A percentile compares a stretch with the other conserved stretches of the same genome.
phyloP scores from a whole-genome alignment of 495 filamentous ascomycete genomes.

The Penicillium verhagenii region DNA sequence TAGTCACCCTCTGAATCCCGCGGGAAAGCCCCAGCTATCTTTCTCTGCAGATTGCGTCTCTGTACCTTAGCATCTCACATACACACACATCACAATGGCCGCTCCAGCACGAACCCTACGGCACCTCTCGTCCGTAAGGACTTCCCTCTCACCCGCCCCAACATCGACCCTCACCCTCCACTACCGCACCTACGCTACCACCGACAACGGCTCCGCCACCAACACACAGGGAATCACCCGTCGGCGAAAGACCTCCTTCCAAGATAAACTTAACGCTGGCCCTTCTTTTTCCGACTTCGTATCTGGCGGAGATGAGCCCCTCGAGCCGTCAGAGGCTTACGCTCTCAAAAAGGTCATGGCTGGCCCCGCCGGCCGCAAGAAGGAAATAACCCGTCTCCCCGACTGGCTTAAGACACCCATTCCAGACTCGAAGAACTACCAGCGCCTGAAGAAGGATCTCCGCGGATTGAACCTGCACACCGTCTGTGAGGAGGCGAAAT shows the following conservation, averaged over 20 bases:
- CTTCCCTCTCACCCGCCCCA: slow-evolving; percentile 18
- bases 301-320: slow-evolving; percentile 50
- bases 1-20: not conserved
- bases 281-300: slow-evolving; percentile 87
- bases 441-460: slow-evolving; percentile 89
- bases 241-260: slow-evolving; percentile 64
- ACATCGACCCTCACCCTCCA: slow-evolving; percentile 13
- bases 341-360: slow-evolving; percentile 74
- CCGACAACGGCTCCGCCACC: slow-evolving; percentile 40
- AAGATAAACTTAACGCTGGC: slow-evolving; percentile 74
- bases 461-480: slow-evolving; percentile 88
- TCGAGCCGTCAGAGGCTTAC: slow-evolving; percentile 57
- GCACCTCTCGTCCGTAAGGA: slow-evolving; percentile 33
- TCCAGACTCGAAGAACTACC: slow-evolving; percentile 80
- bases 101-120: slow-evolving; percentile 37
- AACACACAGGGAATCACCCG: slow-evolving; percentile 28
- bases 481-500: slow-evolving; percentile 95
- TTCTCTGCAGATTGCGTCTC: slow-evolving; percentile 14
- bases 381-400: slow-evolving; percentile 86
- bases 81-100: slow-evolving; percentile 33
- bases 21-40: slow-evolving; percentile 11
- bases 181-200: slow-evolving; percentile 42
- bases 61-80: slow-evolving; percentile 10
- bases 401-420: slow-evolving; percentile 96
- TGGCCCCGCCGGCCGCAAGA: slow-evolving; percentile 73